These are phyloP conservation scores for Anethum foeniculum DNA, from an alignment of 140 eudicot species.

Conservation along the genomic window DNA sequence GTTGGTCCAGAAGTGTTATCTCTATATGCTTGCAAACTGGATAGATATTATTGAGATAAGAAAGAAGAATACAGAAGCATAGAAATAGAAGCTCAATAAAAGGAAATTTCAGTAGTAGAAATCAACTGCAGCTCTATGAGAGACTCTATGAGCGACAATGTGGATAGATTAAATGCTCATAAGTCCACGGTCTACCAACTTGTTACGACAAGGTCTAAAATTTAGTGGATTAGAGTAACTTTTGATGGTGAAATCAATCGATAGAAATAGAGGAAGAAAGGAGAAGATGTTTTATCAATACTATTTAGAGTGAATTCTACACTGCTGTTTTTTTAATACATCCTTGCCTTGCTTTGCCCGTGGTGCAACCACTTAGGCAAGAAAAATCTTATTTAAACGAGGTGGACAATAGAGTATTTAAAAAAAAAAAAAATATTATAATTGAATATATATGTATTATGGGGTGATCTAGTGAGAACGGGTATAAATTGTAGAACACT, in stretches of 20 bases:
- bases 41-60: too few relatives aligned
- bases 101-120: neutral
- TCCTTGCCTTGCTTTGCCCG: neutral
- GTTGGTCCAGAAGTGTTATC: too few relatives aligned
- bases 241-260: too few relatives aligned
- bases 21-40: neutral
- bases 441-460: neutral
- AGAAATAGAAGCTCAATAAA: neutral
- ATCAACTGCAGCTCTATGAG: too few relatives aligned
- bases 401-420: too few relatives aligned
- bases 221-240: neutral
- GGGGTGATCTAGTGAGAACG: too few relatives aligned
- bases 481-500: neutral
- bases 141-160: too few relatives aligned
- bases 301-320: neutral
- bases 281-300: too few relatives aligned
- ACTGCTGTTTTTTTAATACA: neutral
- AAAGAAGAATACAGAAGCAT: neutral
- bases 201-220: neutral
- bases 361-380: neutral
- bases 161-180: neutral
- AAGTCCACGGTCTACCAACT: too few relatives aligned
- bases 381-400: neutral
- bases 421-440: too few relatives aligned
- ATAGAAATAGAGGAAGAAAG: neutral